Evolutionary conservation across 306 rosid species (phyloP).

Genomic region (apple (Malus domestica)): DNA sequence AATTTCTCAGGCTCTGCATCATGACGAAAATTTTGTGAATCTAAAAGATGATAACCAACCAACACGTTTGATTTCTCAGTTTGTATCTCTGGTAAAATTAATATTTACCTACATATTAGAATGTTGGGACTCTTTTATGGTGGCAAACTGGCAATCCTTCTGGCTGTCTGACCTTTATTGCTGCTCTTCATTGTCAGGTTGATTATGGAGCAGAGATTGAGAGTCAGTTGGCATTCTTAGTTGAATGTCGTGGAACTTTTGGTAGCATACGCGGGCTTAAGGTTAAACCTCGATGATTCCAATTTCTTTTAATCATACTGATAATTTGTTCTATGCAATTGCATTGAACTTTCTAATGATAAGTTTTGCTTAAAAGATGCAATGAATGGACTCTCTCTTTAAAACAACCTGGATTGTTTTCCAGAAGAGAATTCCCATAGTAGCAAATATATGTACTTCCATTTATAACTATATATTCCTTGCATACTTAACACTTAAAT

Average conservation of each 20-base stretch:
- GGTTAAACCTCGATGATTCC: constrained; percentile 30
- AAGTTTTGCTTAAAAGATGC: background rate
- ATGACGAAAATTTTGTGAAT: constrained; percentile 46
- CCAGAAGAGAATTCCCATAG: background rate
- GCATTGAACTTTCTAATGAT: background rate
- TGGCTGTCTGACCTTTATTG: constrained; percentile 17
- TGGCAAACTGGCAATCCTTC: background rate
- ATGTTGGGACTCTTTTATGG: background rate
- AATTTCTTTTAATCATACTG: background rate
- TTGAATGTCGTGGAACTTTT: constrained; percentile 86
- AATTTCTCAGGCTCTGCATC: constrained; percentile 69
- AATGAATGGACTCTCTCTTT: constrained; percentile 2
- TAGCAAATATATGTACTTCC: background rate
- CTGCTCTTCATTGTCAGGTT: constrained; percentile 44
- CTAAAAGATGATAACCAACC: constrained; percentile 68
- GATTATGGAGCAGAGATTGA: constrained; percentile 72
- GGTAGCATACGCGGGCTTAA: constrained; percentile 63
- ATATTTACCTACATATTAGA: background rate
- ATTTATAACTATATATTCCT: background rate
- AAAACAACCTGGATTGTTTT: background rate
- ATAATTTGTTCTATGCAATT: background rate
- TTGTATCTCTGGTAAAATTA: constrained; percentile 65
- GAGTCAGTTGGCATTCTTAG: constrained; percentile 66
- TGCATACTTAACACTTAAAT: constrained; percentile 20
- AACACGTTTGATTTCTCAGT: constrained; percentile 63